A percentile compares a stretch with the other conserved stretches of the same genome.
Conservation (phyloP, 345 rosid genomes). For the Eucalyptus cloeziana region DNA sequence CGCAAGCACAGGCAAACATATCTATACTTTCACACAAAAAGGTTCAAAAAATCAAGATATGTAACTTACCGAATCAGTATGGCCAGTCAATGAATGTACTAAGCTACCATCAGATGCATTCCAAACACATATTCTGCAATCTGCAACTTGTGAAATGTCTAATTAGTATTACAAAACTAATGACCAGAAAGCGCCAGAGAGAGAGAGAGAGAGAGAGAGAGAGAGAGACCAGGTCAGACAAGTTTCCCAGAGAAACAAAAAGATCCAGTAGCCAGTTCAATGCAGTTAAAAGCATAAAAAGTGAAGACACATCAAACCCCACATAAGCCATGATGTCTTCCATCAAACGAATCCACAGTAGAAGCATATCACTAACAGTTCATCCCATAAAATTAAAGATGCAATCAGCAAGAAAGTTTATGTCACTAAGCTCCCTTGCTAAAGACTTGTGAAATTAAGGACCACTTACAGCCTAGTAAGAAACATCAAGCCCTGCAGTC, state of each 20-base stretch:
- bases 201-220: neutral
- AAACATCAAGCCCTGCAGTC: neutral
- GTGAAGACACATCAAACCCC: neutral
- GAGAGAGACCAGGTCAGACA: neutral
- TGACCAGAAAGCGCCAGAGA: neutral
- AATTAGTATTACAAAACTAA: neutral
- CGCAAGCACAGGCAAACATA: neutral
- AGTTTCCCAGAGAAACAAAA: neutral
- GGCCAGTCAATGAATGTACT: conserved; percentile 97
- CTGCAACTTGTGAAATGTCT: conserved; percentile 12
- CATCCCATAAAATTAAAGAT: neutral
- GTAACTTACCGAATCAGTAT: conserved; percentile 80
- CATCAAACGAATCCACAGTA: neutral
- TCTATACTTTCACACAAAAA: neutral
- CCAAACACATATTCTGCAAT: conserved; percentile 99
- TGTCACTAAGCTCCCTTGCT: neutral
- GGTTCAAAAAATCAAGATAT: neutral
- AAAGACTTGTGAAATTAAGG: neutral
- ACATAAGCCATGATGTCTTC: neutral
- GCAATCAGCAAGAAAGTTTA: neutral
- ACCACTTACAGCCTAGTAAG: neutral
- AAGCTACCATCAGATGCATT: conserved; percentile 95
- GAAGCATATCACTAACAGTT: neutral
- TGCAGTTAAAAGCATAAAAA: neutral
- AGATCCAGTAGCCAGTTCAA: neutral